Evolutionary conservation across 1,284 basidiomycete species (phyloP), one percentile per base, ranked within the genome.

Genomic region (Papiliotrema terrestris): DNA sequence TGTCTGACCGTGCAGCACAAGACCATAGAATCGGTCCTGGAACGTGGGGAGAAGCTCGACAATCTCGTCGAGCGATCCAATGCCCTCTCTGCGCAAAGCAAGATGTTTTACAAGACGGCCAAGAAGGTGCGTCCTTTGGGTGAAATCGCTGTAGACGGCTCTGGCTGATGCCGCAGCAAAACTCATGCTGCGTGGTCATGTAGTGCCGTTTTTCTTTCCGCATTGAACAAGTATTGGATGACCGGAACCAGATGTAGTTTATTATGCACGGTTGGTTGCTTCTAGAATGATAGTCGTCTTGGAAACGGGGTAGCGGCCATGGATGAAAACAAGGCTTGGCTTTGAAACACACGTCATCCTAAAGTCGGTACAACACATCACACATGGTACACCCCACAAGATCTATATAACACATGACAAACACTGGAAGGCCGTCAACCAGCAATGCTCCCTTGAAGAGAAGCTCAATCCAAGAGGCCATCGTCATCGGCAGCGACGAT

Each of bases 21-120:
- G 83, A 99, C 96, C 15, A 99, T 99, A 69, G 96, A 99, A 74
- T 91, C 89, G 2, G 95, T 99, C 2, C 82, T 99, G 37, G 87
- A 96, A 75, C 85, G 96, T 35, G 96, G 96, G 41, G 95, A 98
- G 83, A 96, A 94, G 78, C 83, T 99, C 46, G 95, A 98, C 77
- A 93, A 94, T 75, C 82, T 98, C 20, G 95, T 99, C 2, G 95
- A 98, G 67, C 84, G 94, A 50, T 97, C 93, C 45, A 91, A 91
- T 61, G 88, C 89, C 5, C 80, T 99, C 41, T 94, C 91, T 26
- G 80, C 86, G 26, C 91, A 94, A 79, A 91, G 85, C 79, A 97
- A 97, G 83, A 88, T 89, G 84, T 94, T 95, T 72, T 91, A 90
- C 79, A 92, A 92, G 83, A 91, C 90, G 4, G 88, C 89, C 2